Evolutionary conservation across 2,329 filamentous ascomycete species (phyloP).

Genomic region (Penicillium thymicola): DNA sequence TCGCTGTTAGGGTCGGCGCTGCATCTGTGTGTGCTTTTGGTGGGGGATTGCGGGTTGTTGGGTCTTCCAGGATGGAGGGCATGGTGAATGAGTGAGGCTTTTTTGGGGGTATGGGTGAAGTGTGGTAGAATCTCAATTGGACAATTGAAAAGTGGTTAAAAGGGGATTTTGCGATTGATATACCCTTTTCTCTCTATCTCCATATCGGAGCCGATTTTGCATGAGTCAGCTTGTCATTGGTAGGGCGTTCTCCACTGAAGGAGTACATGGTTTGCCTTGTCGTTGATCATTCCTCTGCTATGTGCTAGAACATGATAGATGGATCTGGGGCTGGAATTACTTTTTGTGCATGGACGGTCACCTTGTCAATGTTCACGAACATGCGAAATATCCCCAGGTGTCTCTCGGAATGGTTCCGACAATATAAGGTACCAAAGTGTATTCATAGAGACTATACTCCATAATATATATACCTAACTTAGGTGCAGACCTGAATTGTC

Average conservation of each 20-base stretch:
- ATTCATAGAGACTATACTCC: neutral
- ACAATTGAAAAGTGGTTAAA: neutral
- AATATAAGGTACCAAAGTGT: neutral
- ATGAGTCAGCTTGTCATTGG: constrained; percentile 22
- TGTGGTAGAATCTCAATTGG: neutral
- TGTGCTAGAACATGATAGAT: neutral
- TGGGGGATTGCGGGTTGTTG: constrained; percentile 26
- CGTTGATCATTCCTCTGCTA: neutral
- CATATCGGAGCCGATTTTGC: constrained; percentile 1
- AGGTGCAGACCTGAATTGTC: neutral
- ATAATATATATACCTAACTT: no score
- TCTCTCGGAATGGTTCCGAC: neutral
- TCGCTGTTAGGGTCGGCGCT: constrained; percentile 23
- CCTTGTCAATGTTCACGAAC: neutral
- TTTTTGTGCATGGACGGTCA: neutral
- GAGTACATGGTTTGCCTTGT: neutral
- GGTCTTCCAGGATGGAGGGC: constrained; percentile 39
- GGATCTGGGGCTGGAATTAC: neutral
- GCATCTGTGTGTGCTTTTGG: constrained; percentile 20
- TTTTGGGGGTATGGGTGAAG: neutral
- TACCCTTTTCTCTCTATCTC: constrained; percentile 1
- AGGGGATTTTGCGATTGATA: neutral
- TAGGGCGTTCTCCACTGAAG: constrained; percentile 16
- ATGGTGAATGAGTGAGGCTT: constrained; percentile 14
- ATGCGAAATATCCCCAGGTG: neutral